Conservation (phyloP, 306 rosid species). For the Fagus sylvatica region DNA sequence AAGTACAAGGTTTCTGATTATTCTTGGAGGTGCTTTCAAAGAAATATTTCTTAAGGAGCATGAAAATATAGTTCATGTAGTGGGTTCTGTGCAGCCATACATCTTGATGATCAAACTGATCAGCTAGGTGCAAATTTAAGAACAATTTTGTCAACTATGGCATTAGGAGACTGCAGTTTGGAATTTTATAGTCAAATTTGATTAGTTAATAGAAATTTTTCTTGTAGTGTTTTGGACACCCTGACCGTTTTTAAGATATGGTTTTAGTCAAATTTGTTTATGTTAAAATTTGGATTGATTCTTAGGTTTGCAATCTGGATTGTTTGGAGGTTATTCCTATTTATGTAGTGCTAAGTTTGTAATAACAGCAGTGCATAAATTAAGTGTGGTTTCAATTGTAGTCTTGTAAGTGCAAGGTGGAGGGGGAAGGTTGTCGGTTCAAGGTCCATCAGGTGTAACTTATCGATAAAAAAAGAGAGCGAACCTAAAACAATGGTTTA, state of each 20-base stretch:
- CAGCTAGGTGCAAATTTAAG: not conserved
- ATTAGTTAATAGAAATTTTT: too few species aligned
- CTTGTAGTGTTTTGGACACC: too few species aligned
- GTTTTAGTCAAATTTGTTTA: not conserved
- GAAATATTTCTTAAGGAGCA: not conserved
- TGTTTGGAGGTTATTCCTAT: not conserved
- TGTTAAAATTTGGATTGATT: not conserved
- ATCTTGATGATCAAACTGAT: not conserved
- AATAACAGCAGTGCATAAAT: too few species aligned
- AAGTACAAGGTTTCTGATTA: not conserved
- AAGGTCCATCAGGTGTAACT: too few species aligned
- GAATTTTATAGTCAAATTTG: too few species aligned
- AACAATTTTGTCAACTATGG: not conserved
- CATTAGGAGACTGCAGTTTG: too few species aligned
- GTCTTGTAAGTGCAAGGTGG: too few species aligned
- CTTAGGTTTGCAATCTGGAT: not conserved
- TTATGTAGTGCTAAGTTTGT: not conserved
- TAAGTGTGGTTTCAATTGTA: too few species aligned
- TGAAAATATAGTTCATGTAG: not conserved
- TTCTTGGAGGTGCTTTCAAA: not conserved
- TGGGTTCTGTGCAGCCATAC: not conserved
- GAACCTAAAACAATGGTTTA: too few species aligned
- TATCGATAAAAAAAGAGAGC: too few species aligned
- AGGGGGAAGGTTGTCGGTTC: too few species aligned
- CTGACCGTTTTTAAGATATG: too few species aligned